phyloP scores from a whole-genome alignment of 1,284 basidiomycete genomes.

The Fomitopsis schrenkii region DNA sequence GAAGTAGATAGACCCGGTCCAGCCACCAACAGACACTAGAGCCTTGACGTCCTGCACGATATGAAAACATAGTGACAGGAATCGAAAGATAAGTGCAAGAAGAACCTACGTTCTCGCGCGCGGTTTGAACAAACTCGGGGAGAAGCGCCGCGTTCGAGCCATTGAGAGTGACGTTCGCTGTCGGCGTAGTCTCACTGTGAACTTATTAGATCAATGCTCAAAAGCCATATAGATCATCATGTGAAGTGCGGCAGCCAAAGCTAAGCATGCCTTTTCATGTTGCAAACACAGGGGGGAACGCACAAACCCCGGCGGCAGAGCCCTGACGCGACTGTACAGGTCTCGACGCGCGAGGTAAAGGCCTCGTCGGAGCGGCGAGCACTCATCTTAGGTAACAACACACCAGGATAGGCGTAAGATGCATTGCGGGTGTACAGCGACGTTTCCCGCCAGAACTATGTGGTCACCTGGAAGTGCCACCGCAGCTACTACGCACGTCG shows the following conservation, averaged over 20 bases:
- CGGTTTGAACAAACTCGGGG: conserved; percentile 25
- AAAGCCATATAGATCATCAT: neutral
- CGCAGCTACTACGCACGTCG: too few relatives aligned
- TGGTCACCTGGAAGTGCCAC: neutral
- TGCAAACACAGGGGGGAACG: neutral
- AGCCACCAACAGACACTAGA: conserved; percentile 77
- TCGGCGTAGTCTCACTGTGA: conserved; percentile 21
- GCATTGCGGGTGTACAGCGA: too few relatives aligned
- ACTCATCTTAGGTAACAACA: too few relatives aligned
- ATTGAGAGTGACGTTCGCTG: conserved; percentile 18
- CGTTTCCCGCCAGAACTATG: neutral
- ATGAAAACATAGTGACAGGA: neutral
- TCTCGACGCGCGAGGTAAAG: neutral
- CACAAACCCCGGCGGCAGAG: too few relatives aligned
- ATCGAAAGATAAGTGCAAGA: neutral
- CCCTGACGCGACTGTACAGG: too few relatives aligned
- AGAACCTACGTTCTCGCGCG: conserved; percentile 23
- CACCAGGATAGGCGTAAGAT: too few relatives aligned
- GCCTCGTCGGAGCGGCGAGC: too few relatives aligned
- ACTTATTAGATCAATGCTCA: neutral
- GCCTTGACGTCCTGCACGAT: conserved; percentile 54
- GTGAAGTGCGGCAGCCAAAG: neutral
- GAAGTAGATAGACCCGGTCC: conserved; percentile 72
- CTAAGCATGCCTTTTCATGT: neutral
- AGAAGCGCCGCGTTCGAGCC: conserved; percentile 21